These are phyloP conservation scores for Fusarium paranaense DNA, from an alignment of 2,329 filamentous ascomycete genomes.

Conservation along the genomic window DNA sequence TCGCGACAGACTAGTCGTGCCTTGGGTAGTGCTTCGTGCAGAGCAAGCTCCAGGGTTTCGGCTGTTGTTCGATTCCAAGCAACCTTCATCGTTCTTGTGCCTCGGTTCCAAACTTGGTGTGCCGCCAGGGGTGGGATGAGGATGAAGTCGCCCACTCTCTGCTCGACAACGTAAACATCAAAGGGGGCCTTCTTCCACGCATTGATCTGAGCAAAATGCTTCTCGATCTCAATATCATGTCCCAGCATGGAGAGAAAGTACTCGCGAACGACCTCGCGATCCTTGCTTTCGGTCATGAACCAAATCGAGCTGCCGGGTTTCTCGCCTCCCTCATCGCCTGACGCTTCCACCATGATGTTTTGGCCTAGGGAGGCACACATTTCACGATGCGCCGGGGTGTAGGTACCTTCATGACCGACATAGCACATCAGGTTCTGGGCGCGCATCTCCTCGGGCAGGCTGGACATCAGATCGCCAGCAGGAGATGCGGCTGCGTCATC, in stretches of 20 bases:
- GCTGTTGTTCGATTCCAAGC: constrained; percentile 97
- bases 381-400: constrained; percentile 93
- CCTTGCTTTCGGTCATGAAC: constrained; percentile 99
- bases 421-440: constrained; percentile 99
- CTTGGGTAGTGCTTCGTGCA: constrained; percentile 88
- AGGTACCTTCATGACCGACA: constrained; percentile 96
- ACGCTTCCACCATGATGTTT: constrained; percentile 98
- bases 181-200: constrained; percentile 97
- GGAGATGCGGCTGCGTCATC: constrained; percentile 71
- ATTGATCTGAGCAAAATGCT: constrained; percentile 94
- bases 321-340: constrained; percentile 77
- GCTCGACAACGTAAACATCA: constrained; percentile 91
- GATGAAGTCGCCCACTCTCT: constrained; percentile 91
- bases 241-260: constrained; percentile 94
- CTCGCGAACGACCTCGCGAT: constrained; percentile 89
- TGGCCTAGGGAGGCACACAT: constrained; percentile 98
- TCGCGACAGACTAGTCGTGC: constrained; percentile 93
- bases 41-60: constrained; percentile 87
- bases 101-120: constrained; percentile 98
- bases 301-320: constrained; percentile 91
- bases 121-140: constrained; percentile 92
- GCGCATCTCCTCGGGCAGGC: constrained; percentile 85
- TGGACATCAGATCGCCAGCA: constrained; percentile 95
- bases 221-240: constrained; percentile 96
- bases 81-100: constrained; percentile 95